A percentile compares a stretch with the other conserved stretches of the same genome.
phyloP scores from a whole-genome alignment of 2,329 filamentous ascomycete species.

The Phialophora macrospora region DNA sequence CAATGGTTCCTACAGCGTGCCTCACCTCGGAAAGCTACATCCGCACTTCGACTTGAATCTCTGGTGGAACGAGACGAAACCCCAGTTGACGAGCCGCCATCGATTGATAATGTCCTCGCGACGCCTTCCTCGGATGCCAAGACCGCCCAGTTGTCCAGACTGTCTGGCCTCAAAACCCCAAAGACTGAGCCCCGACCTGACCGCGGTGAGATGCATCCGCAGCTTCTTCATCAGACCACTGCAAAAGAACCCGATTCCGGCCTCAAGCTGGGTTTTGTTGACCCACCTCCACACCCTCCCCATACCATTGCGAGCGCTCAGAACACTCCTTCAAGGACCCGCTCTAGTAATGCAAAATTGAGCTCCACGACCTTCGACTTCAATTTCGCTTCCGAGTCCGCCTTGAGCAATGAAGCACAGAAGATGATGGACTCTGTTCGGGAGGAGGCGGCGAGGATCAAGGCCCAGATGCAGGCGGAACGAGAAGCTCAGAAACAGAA shows the following conservation, averaged over 20 bases:
- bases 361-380: constrained; percentile 52
- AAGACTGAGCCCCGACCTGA: constrained; percentile 70
- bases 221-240: constrained; percentile 75
- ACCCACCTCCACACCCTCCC: constrained; percentile 33
- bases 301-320: constrained; percentile 37
- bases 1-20: constrained; percentile 23
- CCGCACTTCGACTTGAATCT: constrained; percentile 47
- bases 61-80: constrained; percentile 56
- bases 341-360: constrained; percentile 40
- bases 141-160: constrained; percentile 44
- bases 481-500: constrained; percentile 61
- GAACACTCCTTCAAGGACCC: constrained; percentile 48
- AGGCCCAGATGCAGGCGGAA: constrained; percentile 68
- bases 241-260: constrained; percentile 79
- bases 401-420: constrained; percentile 58
- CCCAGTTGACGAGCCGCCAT: constrained; percentile 42
- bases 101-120: constrained; percentile 43
- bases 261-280: constrained; percentile 74
- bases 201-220: constrained; percentile 87
- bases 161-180: constrained; percentile 60
- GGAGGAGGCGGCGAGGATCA: constrained; percentile 72
- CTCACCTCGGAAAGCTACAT: constrained; percentile 36
- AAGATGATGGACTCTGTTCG: constrained; percentile 69
- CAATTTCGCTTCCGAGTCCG: constrained; percentile 50
- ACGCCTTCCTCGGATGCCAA: constrained; percentile 43